Conservation (phyloP, 129 eudicot species). For the Oenanthe sinensis region DNA sequence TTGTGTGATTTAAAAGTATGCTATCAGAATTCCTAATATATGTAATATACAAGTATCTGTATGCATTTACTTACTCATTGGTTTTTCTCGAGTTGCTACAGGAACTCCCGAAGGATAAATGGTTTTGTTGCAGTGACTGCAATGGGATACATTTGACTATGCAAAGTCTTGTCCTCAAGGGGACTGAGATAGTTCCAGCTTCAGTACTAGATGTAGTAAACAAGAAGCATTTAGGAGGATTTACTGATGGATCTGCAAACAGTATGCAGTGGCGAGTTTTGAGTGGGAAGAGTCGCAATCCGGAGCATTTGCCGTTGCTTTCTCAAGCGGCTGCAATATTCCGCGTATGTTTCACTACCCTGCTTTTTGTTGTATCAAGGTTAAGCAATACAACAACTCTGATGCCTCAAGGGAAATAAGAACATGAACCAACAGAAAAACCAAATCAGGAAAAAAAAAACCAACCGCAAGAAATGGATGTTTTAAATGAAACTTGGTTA, state of each 20-base stretch:
- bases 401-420: background rate
- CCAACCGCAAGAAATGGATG: background rate
- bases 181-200: constrained; percentile 49
- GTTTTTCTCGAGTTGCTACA: constrained; percentile 18
- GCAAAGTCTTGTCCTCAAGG: constrained; percentile 44
- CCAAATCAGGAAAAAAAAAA: background rate
- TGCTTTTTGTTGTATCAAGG: background rate
- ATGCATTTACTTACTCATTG: background rate
- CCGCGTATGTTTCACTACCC: constrained; percentile 41
- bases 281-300: constrained; percentile 82
- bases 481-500: background rate
- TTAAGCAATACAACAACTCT: background rate
- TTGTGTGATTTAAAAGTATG: constrained; percentile 77
- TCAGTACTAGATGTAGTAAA: constrained; percentile 28
- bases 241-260: constrained; percentile 22
- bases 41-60: constrained; percentile 1
- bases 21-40: background rate
- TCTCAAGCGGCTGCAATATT: constrained; percentile 87
- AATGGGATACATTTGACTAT: constrained; percentile 52
- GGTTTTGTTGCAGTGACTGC: constrained; percentile 92
- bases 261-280: constrained; percentile 64
- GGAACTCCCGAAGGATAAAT: constrained; percentile 87
- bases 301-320: constrained; percentile 59
- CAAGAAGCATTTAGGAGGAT: constrained; percentile 43
- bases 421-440: background rate